Conservation (phyloP, 2,329 filamentous ascomycete species). For the Chrysoporthe austroafricana region DNA sequence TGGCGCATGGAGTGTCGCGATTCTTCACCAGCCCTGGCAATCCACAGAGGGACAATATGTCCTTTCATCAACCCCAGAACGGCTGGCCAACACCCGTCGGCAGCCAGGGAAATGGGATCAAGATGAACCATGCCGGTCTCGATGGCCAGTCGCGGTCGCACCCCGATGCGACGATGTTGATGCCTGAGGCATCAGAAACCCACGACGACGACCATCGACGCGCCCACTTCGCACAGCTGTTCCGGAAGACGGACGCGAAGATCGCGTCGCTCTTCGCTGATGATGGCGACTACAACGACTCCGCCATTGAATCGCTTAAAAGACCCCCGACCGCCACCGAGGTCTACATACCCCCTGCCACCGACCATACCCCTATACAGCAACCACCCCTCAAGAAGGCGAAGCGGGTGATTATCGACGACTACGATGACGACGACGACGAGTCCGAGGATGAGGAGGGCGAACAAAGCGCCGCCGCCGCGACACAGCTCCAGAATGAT, state of each 20-base stretch:
- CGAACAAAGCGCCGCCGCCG: slow-evolving; percentile 56
- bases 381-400: slow-evolving; percentile 73
- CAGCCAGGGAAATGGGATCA: slow-evolving; percentile 50
- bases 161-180: slow-evolving; percentile 53
- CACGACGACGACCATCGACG: slow-evolving; percentile 72
- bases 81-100: slow-evolving; percentile 65
- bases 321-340: slow-evolving; percentile 42
- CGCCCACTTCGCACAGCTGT: slow-evolving; percentile 76
- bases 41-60: slow-evolving; percentile 62
- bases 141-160: slow-evolving; percentile 59
- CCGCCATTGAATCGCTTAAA: slow-evolving; percentile 57
- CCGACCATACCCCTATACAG: slow-evolving; percentile 61
- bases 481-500: slow-evolving; percentile 52
- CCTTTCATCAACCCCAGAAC: slow-evolving; percentile 67
- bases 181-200: slow-evolving; percentile 65
- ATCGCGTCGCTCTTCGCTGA: slow-evolving; percentile 75
- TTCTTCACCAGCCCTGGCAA: slow-evolving; percentile 50
- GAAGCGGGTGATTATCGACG: slow-evolving; percentile 78
- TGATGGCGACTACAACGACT: slow-evolving; percentile 56
- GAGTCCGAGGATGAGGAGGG: slow-evolving; percentile 72
- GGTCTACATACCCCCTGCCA: slow-evolving; percentile 52
- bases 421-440: slow-evolving; percentile 84
- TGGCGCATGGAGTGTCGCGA: slow-evolving; percentile 59
- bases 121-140: slow-evolving; percentile 62
- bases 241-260: slow-evolving; percentile 75